phyloP scores from a whole-genome alignment of 129 eudicot species.

The Mikania micrantha region DNA sequence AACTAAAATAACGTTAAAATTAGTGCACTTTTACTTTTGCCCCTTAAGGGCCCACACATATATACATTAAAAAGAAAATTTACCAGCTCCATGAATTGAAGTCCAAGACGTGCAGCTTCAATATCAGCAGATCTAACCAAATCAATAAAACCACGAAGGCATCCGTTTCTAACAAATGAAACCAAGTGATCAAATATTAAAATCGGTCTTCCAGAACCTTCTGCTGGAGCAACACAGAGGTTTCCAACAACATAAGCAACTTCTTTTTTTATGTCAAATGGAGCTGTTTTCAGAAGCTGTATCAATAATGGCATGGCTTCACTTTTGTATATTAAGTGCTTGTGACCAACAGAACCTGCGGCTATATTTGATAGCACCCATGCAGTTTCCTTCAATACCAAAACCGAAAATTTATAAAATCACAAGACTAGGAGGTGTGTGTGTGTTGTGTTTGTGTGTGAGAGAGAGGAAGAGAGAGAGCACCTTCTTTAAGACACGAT shows the following conservation, averaged over 20 bases:
- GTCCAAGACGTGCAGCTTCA: slow-evolving; percentile 92
- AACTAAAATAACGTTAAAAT: too few species aligned
- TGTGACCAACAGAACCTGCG: slow-evolving; percentile 80
- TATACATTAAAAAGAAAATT: too few species aligned
- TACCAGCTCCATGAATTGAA: slow-evolving; percentile 94
- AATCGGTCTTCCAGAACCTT: slow-evolving; percentile 60
- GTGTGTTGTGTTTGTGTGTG: not conserved
- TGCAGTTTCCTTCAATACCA: slow-evolving; percentile 95
- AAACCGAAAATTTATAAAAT: not conserved
- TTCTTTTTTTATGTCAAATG: slow-evolving; percentile 86
- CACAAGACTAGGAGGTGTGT: not conserved
- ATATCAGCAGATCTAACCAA: slow-evolving; percentile 94
- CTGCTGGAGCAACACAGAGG: slow-evolving; percentile 81
- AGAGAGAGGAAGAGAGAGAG: not conserved
- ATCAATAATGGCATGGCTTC: slow-evolving; percentile 57
- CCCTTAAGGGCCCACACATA: too few species aligned
- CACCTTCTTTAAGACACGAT: slow-evolving; percentile 96
- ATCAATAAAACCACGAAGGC: slow-evolving; percentile 73
- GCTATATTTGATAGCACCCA: slow-evolving; percentile 98
- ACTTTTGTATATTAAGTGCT: slow-evolving; percentile 58
- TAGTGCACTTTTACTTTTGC: too few species aligned
- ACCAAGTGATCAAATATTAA: slow-evolving; percentile 81
- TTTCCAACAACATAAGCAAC: slow-evolving; percentile 89
- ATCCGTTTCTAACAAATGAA: slow-evolving; percentile 72
- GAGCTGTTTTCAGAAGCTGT: slow-evolving; percentile 54